These are phyloP conservation scores for Aspergillus cejpii DNA, from an alignment of 2,329 filamentous ascomycete species.

Conservation along the genomic window DNA sequence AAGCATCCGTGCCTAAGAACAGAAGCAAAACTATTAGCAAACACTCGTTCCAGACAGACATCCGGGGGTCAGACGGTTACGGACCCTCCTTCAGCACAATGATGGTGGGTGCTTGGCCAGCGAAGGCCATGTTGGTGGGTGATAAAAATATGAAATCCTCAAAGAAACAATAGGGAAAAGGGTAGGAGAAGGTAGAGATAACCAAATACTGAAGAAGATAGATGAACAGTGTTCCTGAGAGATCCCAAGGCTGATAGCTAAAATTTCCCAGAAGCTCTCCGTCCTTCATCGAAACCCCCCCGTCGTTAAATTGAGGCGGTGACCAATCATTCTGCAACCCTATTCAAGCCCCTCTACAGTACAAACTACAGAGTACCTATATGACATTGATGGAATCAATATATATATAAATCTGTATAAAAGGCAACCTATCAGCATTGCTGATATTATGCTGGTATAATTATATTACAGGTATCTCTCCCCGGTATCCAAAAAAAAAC, in stretches of 20 bases:
- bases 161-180: slow-evolving; percentile 14
- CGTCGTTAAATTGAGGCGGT: slow-evolving; percentile 28
- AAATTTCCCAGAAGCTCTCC: slow-evolving; percentile 40
- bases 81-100: slow-evolving; percentile 95
- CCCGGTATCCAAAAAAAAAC: neutral
- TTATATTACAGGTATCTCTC: neutral
- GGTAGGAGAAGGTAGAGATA: slow-evolving; percentile 5
- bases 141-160: slow-evolving; percentile 18
- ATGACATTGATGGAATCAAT: no score
- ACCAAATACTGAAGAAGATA: slow-evolving; percentile 12
- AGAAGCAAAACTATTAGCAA: slow-evolving; percentile 23
- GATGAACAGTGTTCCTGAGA: slow-evolving; percentile 22
- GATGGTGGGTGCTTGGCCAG: slow-evolving; percentile 94
- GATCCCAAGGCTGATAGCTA: slow-evolving; percentile 26
- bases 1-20: slow-evolving; percentile 79
- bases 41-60: slow-evolving; percentile 16
- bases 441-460: neutral
- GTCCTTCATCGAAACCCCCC: slow-evolving; percentile 26
- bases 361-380: no score
- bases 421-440: neutral
- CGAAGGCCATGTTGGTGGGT: slow-evolving; percentile 71
- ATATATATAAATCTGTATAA: no score
- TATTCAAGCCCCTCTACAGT: slow-evolving; percentile 7
- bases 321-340: slow-evolving; percentile 29
- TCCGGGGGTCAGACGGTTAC: slow-evolving; percentile 36